Evolutionary conservation across 2,329 filamentous ascomycete species (phyloP), one percentile per base, ranked within the genome.

Genomic region (Mariannaea sp.): DNA sequence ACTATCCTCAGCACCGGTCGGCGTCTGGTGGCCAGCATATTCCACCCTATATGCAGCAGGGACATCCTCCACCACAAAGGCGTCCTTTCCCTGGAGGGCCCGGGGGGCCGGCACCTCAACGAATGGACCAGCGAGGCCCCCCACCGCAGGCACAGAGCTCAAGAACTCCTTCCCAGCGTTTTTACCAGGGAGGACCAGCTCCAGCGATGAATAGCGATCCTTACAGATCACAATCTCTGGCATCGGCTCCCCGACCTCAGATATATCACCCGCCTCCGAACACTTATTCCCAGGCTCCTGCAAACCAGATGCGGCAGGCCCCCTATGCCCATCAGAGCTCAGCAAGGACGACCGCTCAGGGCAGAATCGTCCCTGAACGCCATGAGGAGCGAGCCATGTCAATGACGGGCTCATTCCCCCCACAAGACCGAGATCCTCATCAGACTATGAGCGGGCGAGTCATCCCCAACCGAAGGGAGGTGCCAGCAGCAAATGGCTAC

Each of bases 341-440:
- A 63, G 86, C 91, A 2, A 82, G 88, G 57, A 96, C 91, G 42
- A 99, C 94, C 3, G 90, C 92, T 7, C 92, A 97, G 70, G 94
- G 94, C 26, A 84, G 94, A 56, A 80, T 94, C 29, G 92, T 99
- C 7, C 94, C 94, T 1, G 92, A 97, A 69, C 86, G 93, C 48
- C 89, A 92, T 57, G 90, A 95, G 65, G 93, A 97, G 72, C 85
- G 94, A 53, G 87, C 94, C 58, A 97, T 97, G 94, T 96, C 93
- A 39, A 88, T 99, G 87, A 94, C 88, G 5, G 90, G 89, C 8
- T 89, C 71, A 16, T 79, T 76, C 55, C 70, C 91, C 62, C 81
- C 87, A 3, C 80, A 88, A 48, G 90, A 95, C 63, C 81, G 83
- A 56, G 88, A 89, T 65, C 79, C 92, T 38, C 88, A 94, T 71